phyloP scores from a whole-genome alignment of 306 rosid species.

The Leucaena leucocephala region DNA sequence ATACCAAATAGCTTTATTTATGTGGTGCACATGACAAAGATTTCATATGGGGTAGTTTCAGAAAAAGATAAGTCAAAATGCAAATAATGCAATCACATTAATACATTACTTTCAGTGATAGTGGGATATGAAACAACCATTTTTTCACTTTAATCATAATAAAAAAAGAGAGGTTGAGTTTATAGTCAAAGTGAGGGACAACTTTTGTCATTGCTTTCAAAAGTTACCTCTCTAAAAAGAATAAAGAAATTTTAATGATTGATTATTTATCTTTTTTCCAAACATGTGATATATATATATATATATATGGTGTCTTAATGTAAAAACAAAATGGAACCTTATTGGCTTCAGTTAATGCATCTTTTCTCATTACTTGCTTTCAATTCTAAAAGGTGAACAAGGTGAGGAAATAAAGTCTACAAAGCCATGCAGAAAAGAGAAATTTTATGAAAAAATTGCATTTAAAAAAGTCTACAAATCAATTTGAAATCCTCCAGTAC shows the following conservation, averaged over 20 bases:
- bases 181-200: conserved; percentile 35
- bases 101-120: conserved; percentile 22
- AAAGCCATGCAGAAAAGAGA: neutral
- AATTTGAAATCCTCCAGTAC: too few relatives aligned
- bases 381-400: neutral
- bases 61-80: conserved; percentile 19
- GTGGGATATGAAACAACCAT: neutral
- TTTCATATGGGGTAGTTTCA: neutral
- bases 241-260: conserved; percentile 30
- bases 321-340: neutral
- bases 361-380: conserved; percentile 23
- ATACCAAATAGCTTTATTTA: neutral
- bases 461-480: too few relatives aligned
- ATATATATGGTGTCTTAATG: conserved; percentile 37
- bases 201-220: conserved; percentile 39
- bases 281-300: conserved; percentile 24
- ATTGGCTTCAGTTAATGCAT: conserved; percentile 29
- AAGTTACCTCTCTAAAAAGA: conserved; percentile 20
- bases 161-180: conserved; percentile 25
- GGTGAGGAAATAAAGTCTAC: neutral
- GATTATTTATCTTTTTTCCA: conserved; percentile 4
- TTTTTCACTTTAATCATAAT: conserved; percentile 14
- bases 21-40: conserved; percentile 7
- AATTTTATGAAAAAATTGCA: too few relatives aligned
- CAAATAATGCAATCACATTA: conserved; percentile 17